Evolutionary conservation across 805 yeast species (phyloP).

Genomic region (Pichia rugopelliculosa): DNA sequence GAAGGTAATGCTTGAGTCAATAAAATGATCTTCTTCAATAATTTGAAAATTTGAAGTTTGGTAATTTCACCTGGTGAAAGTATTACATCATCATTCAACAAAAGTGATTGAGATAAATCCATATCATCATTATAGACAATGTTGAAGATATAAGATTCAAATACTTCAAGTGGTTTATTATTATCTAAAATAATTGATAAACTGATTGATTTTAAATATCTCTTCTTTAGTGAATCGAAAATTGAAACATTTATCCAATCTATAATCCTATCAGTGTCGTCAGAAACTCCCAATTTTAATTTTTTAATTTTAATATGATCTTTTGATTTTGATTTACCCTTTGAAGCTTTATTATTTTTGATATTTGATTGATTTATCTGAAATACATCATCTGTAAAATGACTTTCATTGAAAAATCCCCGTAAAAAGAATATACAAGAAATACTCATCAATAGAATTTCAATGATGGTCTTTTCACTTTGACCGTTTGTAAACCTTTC

Average conservation of each 20-base stretch:
- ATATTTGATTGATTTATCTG: slow-evolving; percentile 22
- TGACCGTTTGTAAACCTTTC: slow-evolving; percentile 18
- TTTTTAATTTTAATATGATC: slow-evolving; percentile 40
- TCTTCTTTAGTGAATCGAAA: slow-evolving; percentile 35
- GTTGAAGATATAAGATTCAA: slow-evolving; percentile 46
- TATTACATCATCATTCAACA: slow-evolving; percentile 9
- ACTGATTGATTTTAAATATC: slow-evolving; percentile 38
- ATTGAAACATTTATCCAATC: slow-evolving; percentile 50
- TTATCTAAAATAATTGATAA: slow-evolving; percentile 40
- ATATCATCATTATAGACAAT: slow-evolving; percentile 33
- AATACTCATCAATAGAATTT: slow-evolving; percentile 44
- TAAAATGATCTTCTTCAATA: slow-evolving; percentile 45
- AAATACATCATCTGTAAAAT: slow-evolving; percentile 42
- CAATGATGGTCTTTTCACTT: slow-evolving; percentile 40
- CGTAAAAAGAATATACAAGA: slow-evolving; percentile 53
- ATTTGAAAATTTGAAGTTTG: slow-evolving; percentile 38
- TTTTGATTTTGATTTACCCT: background rate
- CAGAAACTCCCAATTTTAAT: slow-evolving; percentile 38
- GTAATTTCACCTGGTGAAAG: slow-evolving; percentile 26
- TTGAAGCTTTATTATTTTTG: background rate
- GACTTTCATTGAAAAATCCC: slow-evolving; percentile 49
- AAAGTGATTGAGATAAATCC: slow-evolving; percentile 10
- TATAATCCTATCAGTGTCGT: slow-evolving; percentile 41
- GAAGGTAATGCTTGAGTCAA: slow-evolving; percentile 48
- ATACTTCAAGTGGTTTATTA: slow-evolving; percentile 33